Base-by-base conservation (phyloP, 2,329 filamentous ascomycete species). In the Coleophoma cylindrospora region DNA sequence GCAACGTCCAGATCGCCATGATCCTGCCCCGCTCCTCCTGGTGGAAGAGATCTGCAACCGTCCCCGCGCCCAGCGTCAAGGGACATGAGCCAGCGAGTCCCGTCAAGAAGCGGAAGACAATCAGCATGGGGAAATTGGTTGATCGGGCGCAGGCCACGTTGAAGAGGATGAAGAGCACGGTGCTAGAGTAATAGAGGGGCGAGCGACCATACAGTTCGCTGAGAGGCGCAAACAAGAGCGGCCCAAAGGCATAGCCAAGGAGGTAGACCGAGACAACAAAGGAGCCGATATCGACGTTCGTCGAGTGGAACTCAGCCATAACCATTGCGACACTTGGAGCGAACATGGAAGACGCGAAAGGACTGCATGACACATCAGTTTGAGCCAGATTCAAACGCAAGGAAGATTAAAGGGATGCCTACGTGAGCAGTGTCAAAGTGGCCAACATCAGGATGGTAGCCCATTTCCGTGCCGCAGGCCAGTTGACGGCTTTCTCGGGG, bases 91-190 rank as follows among this genome's bases (percentile, higher is more conserved):
- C 77, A 37, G 76, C 76, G 12, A 79, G 64, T 9, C 84, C 86
- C 1, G 70, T 66, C 0, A 77, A 50, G 49, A 76, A 73, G 0
- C 74, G 68, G 50, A 76, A 76, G 1, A 61, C 64, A 32, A 75
- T 64, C 11, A 73, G 62, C 15, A 69, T 69, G 0, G 64, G 65
- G 13, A 73, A 64, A 47, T 68, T 71, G 1, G 77, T 75, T 0
- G 80, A 73, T 9, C 85, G 68, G 1, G 80, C 84, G 50, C 82
- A 85, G 0, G 79, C 83, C 52, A 87, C 73, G 27, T 76, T 73
- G 54, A 86, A 75, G 27, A 86, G 61, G 1, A 73, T 65, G 53
- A 79, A 81, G 64, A 75, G 72, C 0, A 74, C 32, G 47, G 73
- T 78, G 1, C 69, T 70, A 0, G 54, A 49, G 41, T 74, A 70